Percentiles rank a stretch among this genome's conserved stretches.
phyloP scores from a whole-genome alignment of 2,329 filamentous ascomycete species.

The Aspergillus fijiensis region DNA sequence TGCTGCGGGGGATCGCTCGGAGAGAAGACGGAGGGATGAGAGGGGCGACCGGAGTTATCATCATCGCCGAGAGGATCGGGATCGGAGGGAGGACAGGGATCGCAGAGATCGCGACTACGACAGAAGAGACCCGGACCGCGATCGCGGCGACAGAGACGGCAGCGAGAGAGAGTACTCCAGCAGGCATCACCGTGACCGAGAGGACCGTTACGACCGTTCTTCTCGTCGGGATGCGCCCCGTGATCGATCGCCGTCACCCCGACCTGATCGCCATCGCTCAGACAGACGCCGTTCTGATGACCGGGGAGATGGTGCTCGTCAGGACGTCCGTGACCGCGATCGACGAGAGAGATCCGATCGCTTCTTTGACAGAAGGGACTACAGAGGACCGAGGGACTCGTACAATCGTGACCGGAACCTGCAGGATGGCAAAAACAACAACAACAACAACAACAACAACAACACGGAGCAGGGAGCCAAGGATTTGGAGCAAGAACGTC shows the following conservation, averaged over 20 bases:
- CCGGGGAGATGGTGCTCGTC: constrained; percentile 4
- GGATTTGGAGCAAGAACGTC: constrained; percentile 33
- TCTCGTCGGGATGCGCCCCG: constrained; percentile 19
- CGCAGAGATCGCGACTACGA: constrained; percentile 15
- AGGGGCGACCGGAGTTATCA: background rate
- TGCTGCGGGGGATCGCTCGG: constrained; percentile 20
- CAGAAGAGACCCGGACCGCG: background rate
- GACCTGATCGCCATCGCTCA: constrained; percentile 10
- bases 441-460: constrained; percentile 14
- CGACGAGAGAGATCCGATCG: constrained; percentile 18
- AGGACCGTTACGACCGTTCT: constrained; percentile 25
- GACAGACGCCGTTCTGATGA: constrained; percentile 18
- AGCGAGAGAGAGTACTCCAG: constrained; percentile 22
- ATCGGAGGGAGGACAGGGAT: constrained; percentile 19
- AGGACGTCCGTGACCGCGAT: constrained; percentile 17
- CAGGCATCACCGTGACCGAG: constrained; percentile 24
- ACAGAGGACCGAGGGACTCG: constrained; percentile 21
- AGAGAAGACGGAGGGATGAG: constrained; percentile 25
- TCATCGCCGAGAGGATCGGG: constrained; percentile 18
- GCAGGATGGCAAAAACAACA: constrained; percentile 9
- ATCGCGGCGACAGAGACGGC: constrained; percentile 15
- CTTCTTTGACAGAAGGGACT: constrained; percentile 23
- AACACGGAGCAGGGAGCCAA: constrained; percentile 22
- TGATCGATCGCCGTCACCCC: constrained; percentile 27
- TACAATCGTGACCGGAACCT: constrained; percentile 19